Conservation (phyloP, 495 filamentous ascomycete genomes). For the Annulohypoxylon maeteangense region DNA sequence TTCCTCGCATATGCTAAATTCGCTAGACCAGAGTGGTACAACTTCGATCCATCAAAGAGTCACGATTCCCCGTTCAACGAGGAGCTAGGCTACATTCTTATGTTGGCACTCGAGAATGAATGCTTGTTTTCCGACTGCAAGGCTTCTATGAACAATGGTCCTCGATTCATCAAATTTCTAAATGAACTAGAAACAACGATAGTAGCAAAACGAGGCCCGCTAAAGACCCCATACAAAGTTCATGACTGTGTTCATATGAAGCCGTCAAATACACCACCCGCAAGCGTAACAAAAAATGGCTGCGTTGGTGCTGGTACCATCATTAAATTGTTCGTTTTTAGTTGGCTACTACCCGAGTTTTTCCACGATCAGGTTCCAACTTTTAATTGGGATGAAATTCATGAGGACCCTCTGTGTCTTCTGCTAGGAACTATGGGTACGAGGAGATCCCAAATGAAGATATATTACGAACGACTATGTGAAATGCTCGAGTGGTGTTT, state of each 20-base stretch:
- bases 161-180: neutral
- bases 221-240: neutral
- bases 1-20: neutral
- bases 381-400: neutral
- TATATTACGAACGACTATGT: neutral
- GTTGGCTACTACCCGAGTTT: constrained; percentile 1
- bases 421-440: neutral
- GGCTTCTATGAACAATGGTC: too few relatives aligned
- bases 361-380: neutral
- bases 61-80: neutral
- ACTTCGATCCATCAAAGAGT: neutral
- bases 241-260: neutral
- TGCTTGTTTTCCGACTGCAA: neutral
- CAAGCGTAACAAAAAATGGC: neutral
- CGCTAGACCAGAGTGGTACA: neutral
- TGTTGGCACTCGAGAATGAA: neutral
- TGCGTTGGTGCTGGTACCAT: neutral
- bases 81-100: neutral
- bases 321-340: neutral
- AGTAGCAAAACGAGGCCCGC: neutral
- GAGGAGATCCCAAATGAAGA: neutral
- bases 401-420: neutral
- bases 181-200: neutral
- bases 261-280: neutral
- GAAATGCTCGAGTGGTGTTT: constrained; percentile 13